Base-by-base conservation (phyloP, 148 eudicot genomes). In the Arctostaphylos glauca region DNA sequence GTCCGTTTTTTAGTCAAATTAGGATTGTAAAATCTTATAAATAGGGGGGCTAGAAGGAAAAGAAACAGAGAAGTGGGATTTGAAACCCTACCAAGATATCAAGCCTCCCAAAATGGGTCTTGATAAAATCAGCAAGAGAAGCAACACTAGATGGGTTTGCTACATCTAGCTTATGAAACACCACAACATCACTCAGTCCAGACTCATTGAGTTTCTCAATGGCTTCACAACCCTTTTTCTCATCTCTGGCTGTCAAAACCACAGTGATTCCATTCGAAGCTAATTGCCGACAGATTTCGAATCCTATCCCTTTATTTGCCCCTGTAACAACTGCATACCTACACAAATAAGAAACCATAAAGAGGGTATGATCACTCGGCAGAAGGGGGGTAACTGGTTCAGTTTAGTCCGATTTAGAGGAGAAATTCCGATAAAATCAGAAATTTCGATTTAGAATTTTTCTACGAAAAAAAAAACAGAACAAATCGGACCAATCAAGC, bases 211-310 rank as follows among this genome's bases (percentile, higher is more conserved):
- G 83, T 4, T 76, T 84, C 5, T 88, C 76, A 9, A 78, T 38
- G 62, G 88, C 90, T 86, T 86, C 85, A 76, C 43, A 31, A 8
- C 90, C 90, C 64, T 46, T 79, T 15, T 80, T 76, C 77, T 83
- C 76, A 80, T 83, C 79, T 83, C 88, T 86, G 0, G 83, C 83
- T 47, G 85, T 83, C 41, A 80, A 44, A 15, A 86, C 76, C 23
- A 80, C 88, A 9, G 6, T 55, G 6, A 75, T 41, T 5, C 85
- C 88, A 44, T 80, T 25, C 5, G 84, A 80, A 68, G 86, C 84
- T 43, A 86, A 62, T 52, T 80, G 83, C 77, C 44, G 67, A 18
- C 88, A 83, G 31, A 83, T 77, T 52, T 86, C 84, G 0, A 83
- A 72, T 71, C 81, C 82, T 1, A 82, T 71, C 46, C 87, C 87